Percentiles rank a stretch among this genome's conserved stretches.
These are phyloP conservation scores for Cucurbita argyrosperma DNA, from an alignment of 306 rosid genomes.

Conservation along the genomic window DNA sequence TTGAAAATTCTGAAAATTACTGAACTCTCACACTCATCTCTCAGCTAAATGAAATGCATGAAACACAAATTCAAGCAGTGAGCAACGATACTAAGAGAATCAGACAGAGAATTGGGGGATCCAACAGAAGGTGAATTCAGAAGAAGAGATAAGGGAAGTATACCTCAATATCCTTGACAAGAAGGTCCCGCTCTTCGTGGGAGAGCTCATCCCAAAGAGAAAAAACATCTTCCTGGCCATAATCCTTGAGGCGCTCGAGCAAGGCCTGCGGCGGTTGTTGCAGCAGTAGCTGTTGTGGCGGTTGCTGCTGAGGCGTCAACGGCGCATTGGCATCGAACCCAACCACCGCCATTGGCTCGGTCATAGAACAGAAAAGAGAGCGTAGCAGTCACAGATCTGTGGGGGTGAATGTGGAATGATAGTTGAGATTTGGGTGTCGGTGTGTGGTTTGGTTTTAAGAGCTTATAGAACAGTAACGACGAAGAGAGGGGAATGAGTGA, in stretches of 20 bases:
- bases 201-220: constrained; percentile 93
- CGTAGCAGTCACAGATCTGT: constrained; percentile 1
- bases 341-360: constrained; percentile 28
- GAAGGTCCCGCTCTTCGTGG: constrained; percentile 54
- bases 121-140: neutral
- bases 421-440: neutral
- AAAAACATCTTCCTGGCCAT: constrained; percentile 89
- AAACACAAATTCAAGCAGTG: too few relatives aligned
- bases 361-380: constrained; percentile 13
- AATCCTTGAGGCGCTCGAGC: constrained; percentile 86
- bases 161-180: constrained; percentile 78
- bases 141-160: neutral
- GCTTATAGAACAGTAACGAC: constrained; percentile 23
- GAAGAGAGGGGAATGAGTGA: constrained; percentile 40
- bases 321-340: constrained; percentile 29
- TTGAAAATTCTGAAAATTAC: neutral
- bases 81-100: neutral
- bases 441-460: neutral
- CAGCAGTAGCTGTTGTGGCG: constrained; percentile 16
- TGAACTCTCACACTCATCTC: neutral
- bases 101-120: neutral
- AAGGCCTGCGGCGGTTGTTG: constrained; percentile 52
- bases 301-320: constrained; percentile 15
- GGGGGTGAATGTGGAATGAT: neutral
- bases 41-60: too few relatives aligned